Evolutionary conservation across 148 eudicot species (phyloP), one percentile per base, ranked within the genome.

Genomic region (Rhododendron williamsianum): DNA sequence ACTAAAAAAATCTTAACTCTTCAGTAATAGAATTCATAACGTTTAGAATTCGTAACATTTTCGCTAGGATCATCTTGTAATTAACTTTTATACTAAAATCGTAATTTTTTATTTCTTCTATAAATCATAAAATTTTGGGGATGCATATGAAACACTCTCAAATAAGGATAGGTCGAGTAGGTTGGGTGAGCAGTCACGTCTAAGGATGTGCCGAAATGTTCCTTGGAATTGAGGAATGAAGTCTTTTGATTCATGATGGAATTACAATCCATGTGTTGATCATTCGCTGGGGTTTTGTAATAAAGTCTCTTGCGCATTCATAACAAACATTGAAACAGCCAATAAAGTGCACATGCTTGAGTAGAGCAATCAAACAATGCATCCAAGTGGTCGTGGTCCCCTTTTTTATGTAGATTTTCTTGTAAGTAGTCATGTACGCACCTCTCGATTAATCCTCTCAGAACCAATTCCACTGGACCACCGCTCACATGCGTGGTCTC

Each of bases 161-260:
- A 46, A 1, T 46, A 71, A 27, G 38, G 7, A 18, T 30, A 67
- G 36, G 73, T 11, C 35, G 13, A 9, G 15, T 10, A 67, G 74
- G 74, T 71, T 71, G 19, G 76, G 38, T 67, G 19, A 13, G 19
- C 4, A 30, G 76, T 71, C 38, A 71, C 38, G 19, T 71, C 76
- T 1, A 12, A 12, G 30, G 38, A 71, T 30, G 35, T 30, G 16
- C 36, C 18, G 6, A 69, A 69, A 69, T 10, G 74, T 63, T 23
- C 71, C 71, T 71, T 71, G 76, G 76, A 71, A 71, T 19, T 71
- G 76, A 30, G 74, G 36, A 71, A 71, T 71, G 69, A 67, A 25
- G 38, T 71, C 38, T 12, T 27, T 30, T 13, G 76, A 12, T 27
- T 30, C 7, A 71, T 33, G 74, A 69, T 71, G n/a, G 6, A 9